Evolutionary conservation across 495 filamentous ascomycete species (phyloP).

Genomic region (Chaetomium cochliodes): DNA sequence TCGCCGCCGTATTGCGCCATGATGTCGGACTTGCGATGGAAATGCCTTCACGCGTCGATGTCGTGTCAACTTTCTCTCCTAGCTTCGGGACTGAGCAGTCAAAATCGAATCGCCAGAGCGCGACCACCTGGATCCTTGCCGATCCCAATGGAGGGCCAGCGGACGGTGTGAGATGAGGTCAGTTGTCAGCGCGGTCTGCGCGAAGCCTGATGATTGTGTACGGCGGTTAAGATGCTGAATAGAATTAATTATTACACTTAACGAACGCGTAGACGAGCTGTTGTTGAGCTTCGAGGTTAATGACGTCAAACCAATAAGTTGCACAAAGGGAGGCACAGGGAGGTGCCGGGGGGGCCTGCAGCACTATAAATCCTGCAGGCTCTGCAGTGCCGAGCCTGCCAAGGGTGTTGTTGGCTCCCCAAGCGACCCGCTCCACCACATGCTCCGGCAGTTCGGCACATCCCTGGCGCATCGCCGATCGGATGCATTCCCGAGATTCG

Average conservation of each 20-base stretch:
- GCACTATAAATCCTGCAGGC: background rate
- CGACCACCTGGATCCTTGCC: background rate
- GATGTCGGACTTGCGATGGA: background rate
- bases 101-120: too few species aligned
- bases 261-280: background rate
- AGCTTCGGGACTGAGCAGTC: background rate
- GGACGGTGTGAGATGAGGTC: background rate
- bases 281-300: background rate
- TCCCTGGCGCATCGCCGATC: background rate
- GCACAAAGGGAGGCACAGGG: background rate
- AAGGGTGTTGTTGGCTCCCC: background rate
- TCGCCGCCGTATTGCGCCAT: slow-evolving; percentile 30
- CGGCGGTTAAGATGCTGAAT: background rate
- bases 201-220: background rate
- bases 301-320: slow-evolving; percentile 1
- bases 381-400: background rate
- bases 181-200: background rate
- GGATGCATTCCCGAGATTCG: background rate
- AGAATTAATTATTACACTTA: background rate
- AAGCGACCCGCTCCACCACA: background rate
- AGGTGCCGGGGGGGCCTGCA: background rate
- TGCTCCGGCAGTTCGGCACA: background rate
- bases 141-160: background rate
- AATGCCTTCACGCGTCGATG: background rate
- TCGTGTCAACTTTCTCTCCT: background rate